Evolutionary conservation across 805 yeast genomes (phyloP).

Genomic region (Lipomyces yamanashiensis): DNA sequence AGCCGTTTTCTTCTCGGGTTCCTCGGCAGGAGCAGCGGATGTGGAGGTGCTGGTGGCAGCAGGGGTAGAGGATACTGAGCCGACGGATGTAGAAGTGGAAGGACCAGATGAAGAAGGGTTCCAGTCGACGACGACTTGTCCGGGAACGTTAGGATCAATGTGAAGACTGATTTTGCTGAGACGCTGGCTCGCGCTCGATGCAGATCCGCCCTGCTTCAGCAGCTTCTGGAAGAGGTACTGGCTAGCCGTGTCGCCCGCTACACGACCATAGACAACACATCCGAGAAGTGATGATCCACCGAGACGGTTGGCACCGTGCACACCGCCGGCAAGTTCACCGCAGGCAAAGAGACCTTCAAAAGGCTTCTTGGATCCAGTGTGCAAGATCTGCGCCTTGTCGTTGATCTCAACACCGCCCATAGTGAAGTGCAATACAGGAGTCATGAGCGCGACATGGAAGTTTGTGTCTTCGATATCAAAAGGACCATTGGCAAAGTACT

Average conservation of each 20-base stretch:
- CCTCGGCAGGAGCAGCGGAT: constrained; percentile 17
- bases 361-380: constrained; percentile 38
- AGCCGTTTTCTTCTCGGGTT: constrained; percentile 16
- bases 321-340: constrained; percentile 65
- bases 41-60: constrained; percentile 11
- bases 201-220: constrained; percentile 38
- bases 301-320: constrained; percentile 60
- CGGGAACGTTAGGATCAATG: constrained; percentile 38
- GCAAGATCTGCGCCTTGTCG: constrained; percentile 50
- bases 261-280: constrained; percentile 60
- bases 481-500: constrained; percentile 56
- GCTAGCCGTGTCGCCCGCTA: constrained; percentile 51
- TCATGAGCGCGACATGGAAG: constrained; percentile 58
- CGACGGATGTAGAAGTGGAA: constrained; percentile 17
- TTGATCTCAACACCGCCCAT: constrained; percentile 70
- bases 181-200: constrained; percentile 46
- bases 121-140: constrained; percentile 39
- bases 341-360: constrained; percentile 57
- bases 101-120: constrained; percentile 17
- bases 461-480: constrained; percentile 45
- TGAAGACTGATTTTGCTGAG: constrained; percentile 53
- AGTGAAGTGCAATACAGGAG: constrained; percentile 66
- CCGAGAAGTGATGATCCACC: constrained; percentile 61
- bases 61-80: constrained; percentile 21
- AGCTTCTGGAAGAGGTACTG: constrained; percentile 46